Conservation (phyloP, 2,329 filamentous ascomycete genomes). For the Nemania bipapillata region DNA sequence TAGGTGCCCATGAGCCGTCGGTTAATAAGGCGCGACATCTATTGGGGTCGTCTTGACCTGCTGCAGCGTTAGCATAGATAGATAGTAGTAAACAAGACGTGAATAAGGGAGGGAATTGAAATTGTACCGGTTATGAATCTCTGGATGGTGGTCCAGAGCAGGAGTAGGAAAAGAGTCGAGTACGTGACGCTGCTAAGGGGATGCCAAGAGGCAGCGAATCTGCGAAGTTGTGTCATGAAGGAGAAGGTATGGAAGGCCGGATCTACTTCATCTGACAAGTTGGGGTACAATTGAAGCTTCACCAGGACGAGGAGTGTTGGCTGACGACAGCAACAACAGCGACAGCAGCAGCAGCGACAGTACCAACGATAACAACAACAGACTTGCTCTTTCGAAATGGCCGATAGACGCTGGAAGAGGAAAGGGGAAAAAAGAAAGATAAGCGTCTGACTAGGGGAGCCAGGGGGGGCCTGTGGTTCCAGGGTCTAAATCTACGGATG, state of each 20-base stretch:
- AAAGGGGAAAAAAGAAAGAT: conserved; percentile 37
- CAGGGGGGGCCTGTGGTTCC: conserved; percentile 31
- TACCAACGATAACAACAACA: conserved; percentile 6
- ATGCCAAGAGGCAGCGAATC: conserved; percentile 43
- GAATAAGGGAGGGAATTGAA: neutral
- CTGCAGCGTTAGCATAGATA: conserved; percentile 31
- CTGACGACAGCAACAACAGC: conserved; percentile 25
- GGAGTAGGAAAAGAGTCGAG: conserved; percentile 37
- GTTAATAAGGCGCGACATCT: conserved; percentile 46
- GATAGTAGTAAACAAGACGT: neutral
- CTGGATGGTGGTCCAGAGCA: conserved; percentile 38
- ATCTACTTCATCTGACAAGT: conserved; percentile 38
- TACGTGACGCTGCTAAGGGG: conserved; percentile 41
- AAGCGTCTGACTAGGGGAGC: conserved; percentile 34
- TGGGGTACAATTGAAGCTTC: conserved; percentile 31
- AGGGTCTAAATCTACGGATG: conserved; percentile 38
- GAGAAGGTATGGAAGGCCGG: conserved; percentile 17
- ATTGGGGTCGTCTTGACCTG: conserved; percentile 44
- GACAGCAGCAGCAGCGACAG: conserved; percentile 2
- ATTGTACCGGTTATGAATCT: conserved; percentile 38
- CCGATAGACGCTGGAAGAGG: conserved; percentile 30
- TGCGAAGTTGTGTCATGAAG: conserved; percentile 44
- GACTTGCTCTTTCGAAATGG: conserved; percentile 12
- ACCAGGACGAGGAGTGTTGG: conserved; percentile 29
- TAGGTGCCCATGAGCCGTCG: conserved; percentile 45